Percentiles rank a stretch among this genome's conserved stretches.
Conservation (phyloP, 202 grass and related monocot species). For the Brachypodium distachyon region DNA sequence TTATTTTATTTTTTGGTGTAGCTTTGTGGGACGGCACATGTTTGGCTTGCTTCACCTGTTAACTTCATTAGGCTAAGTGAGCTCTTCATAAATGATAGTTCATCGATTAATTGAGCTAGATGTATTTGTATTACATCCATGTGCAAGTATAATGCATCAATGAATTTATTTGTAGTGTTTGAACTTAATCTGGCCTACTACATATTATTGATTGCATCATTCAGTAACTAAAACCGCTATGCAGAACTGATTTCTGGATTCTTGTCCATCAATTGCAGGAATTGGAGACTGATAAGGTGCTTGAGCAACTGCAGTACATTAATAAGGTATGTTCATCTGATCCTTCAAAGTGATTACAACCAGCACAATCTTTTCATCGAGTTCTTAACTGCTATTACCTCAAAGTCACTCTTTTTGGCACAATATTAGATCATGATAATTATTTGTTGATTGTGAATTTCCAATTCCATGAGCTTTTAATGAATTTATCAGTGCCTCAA, state of each 20-base stretch:
- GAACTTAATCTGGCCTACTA: neutral
- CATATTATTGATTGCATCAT: neutral
- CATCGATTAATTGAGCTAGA: neutral
- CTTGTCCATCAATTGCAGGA: slow-evolving; percentile 29
- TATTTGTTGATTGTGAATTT: neutral
- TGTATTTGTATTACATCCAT: neutral
- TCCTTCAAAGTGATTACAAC: neutral
- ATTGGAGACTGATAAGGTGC: slow-evolving; percentile 50
- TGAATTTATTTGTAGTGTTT: neutral
- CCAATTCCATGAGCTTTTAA: neutral
- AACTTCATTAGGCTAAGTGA: neutral
- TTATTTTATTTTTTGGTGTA: neutral
- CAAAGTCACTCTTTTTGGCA: neutral
- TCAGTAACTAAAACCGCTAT: neutral
- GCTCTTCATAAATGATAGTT: neutral
- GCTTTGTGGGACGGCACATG: neutral
- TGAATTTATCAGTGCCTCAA: neutral
- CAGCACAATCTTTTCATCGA: neutral
- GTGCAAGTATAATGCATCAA: neutral
- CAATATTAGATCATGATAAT: neutral
- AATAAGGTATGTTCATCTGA: slow-evolving; percentile 36
- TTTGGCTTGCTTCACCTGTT: neutral
- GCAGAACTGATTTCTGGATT: slow-evolving; percentile 12
- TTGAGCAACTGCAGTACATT: slow-evolving; percentile 47
- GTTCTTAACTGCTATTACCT: neutral